These are phyloP conservation scores for Podila horticola DNA, from an alignment of 192 early-diverging fungal species.

Conservation along the genomic window DNA sequence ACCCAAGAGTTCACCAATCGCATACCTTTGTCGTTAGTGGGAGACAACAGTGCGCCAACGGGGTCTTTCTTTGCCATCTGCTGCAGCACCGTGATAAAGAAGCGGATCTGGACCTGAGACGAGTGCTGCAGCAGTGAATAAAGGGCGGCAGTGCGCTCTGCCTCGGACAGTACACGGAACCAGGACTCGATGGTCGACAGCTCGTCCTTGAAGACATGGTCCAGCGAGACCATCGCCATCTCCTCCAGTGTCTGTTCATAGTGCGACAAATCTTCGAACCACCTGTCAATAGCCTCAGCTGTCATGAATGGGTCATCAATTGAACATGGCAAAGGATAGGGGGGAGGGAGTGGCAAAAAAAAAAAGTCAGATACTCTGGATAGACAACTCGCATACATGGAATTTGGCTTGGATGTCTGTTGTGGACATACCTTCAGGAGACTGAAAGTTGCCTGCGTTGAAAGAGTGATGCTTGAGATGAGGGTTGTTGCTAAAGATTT, in stretches of 20 bases:
- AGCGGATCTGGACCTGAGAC: slow-evolving; percentile 91
- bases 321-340: neutral
- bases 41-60: slow-evolving; percentile 64
- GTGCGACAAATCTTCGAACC: slow-evolving; percentile 92
- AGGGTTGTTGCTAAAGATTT: slow-evolving; percentile 41
- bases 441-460: slow-evolving; percentile 37
- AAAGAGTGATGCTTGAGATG: slow-evolving; percentile 28
- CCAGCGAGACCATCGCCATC: slow-evolving; percentile 83
- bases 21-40: slow-evolving; percentile 63
- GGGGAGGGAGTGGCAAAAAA: neutral
- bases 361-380: neutral
- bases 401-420: neutral
- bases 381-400: neutral
- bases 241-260: slow-evolving; percentile 94
- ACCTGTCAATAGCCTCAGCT: slow-evolving; percentile 83
- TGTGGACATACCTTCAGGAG: slow-evolving; percentile 37
- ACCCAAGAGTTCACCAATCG: neutral
- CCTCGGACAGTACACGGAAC: slow-evolving; percentile 90
- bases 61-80: slow-evolving; percentile 92
- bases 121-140: slow-evolving; percentile 93
- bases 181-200: slow-evolving; percentile 94
- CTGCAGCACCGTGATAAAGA: slow-evolving; percentile 93
- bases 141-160: slow-evolving; percentile 92
- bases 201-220: slow-evolving; percentile 90
- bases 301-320: slow-evolving; percentile 1